phyloP scores from a whole-genome alignment of 371 early-diverging fungal species.

The Batrachochytrium dendrobatidis region DNA sequence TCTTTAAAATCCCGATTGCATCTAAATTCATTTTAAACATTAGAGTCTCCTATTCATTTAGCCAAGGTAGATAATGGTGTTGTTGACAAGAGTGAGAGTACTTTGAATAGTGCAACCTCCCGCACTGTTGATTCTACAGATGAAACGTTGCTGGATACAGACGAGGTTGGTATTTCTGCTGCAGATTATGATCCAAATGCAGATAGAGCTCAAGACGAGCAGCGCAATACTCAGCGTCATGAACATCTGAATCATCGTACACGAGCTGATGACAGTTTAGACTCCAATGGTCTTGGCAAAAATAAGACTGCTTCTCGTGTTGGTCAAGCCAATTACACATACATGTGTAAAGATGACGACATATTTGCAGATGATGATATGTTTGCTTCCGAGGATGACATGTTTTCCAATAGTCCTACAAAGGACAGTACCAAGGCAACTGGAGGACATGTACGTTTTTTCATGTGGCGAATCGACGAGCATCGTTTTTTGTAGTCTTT shows the following conservation, averaged over 20 bases:
- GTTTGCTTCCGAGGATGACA: constrained; percentile 35
- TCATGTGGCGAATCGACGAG: background rate
- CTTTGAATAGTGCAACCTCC: no score
- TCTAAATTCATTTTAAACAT: no score
- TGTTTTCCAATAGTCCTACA: constrained; percentile 26
- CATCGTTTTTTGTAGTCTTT: background rate
- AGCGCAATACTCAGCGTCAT: constrained; percentile 14
- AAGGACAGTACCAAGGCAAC: constrained; percentile 8
- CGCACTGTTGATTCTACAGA: constrained; percentile 12
- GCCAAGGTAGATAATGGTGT: background rate
- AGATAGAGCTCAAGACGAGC: constrained; percentile 31
- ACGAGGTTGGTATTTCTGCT: constrained; percentile 43
- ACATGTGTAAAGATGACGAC: constrained; percentile 15
- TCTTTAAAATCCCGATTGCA: no score
- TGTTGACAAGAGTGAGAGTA: no score
- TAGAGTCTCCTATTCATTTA: background rate
- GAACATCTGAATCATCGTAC: background rate
- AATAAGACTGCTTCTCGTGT: background rate
- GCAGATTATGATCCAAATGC: constrained; percentile 67
- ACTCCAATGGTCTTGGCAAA: background rate
- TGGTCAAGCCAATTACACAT: background rate
- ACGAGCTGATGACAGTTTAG: background rate
- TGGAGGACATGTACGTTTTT: constrained; percentile 19
- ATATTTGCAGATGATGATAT: constrained; percentile 22
- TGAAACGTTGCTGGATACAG: background rate